These are phyloP conservation scores for Mortierella sp. DNA, from an alignment of 371 early-diverging fungal genomes.

Conservation along the genomic window DNA sequence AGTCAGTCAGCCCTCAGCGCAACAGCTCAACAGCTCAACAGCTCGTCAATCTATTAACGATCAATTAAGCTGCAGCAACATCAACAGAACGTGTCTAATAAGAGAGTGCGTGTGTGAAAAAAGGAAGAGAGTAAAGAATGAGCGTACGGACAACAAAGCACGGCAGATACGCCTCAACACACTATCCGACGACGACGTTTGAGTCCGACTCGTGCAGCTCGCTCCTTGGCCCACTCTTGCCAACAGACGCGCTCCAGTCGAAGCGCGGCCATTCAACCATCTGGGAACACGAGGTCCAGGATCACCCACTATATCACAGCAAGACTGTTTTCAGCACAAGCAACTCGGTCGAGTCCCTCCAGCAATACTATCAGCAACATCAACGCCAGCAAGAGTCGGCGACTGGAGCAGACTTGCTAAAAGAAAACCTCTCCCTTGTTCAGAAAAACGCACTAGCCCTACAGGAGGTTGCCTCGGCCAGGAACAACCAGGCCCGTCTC, in stretches of 20 bases:
- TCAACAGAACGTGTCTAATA: too few species aligned
- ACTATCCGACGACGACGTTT: slow-evolving; percentile 23
- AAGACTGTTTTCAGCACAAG: slow-evolving; percentile 27
- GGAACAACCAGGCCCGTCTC: slow-evolving; percentile 60
- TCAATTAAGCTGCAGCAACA: too few species aligned
- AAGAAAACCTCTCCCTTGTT: slow-evolving; percentile 43
- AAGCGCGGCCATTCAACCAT: slow-evolving; percentile 3
- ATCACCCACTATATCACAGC: slow-evolving; percentile 15
- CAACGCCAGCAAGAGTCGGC: slow-evolving; percentile 23
- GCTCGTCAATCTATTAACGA: not conserved
- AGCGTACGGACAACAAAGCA: slow-evolving; percentile 38
- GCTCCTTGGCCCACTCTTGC: slow-evolving; percentile 30
- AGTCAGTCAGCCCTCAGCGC: not conserved
- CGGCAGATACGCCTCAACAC: slow-evolving; percentile 33
- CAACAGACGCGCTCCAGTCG: slow-evolving; percentile 16
- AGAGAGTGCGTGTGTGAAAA: not conserved
- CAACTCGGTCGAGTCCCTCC: slow-evolving; percentile 30
- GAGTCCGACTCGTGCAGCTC: slow-evolving; percentile 25
- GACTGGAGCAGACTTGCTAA: slow-evolving; percentile 34
- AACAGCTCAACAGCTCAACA: not conserved
- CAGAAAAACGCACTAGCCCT: slow-evolving; percentile 58
- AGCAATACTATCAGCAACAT: slow-evolving; percentile 23
- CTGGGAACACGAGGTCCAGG: slow-evolving; percentile 18
- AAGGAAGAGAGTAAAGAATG: slow-evolving; percentile 7
- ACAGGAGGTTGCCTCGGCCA: slow-evolving; percentile 60